Conservation (phyloP, 169 alveolate genomes). For the Cryptosporidium canis region DNA sequence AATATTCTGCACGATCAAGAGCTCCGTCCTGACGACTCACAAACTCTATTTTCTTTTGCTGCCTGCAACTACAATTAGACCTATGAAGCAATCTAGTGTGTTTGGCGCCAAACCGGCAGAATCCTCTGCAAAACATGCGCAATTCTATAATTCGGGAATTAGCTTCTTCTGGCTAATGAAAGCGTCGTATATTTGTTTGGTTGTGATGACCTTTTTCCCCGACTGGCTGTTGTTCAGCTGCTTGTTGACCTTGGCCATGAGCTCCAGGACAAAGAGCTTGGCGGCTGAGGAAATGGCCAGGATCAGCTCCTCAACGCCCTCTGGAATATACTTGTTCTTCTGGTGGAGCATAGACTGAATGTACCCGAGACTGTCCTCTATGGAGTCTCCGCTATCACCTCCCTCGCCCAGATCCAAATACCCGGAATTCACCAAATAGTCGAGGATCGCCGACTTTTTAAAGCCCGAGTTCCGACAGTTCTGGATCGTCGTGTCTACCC, state of each 20-base stretch:
- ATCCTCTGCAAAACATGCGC: not conserved
- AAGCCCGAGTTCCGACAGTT: slow-evolving; percentile 55
- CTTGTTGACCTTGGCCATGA: slow-evolving; percentile 41
- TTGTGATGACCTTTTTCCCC: not conserved
- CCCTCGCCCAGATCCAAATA: slow-evolving; percentile 5
- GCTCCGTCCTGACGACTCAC: not conserved
- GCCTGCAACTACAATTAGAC: not conserved
- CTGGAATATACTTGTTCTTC: slow-evolving; percentile 50
- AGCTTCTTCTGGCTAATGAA: not conserved
- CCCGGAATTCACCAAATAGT: slow-evolving; percentile 48
- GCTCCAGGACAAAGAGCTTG: slow-evolving; percentile 39
- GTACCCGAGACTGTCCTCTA: slow-evolving; percentile 58
- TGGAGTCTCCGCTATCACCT: not conserved
- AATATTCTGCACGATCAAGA: too few relatives aligned
- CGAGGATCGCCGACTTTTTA: slow-evolving; percentile 3
- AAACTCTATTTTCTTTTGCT: not conserved
- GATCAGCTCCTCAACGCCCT: slow-evolving; percentile 23
- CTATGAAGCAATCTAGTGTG: not conserved
- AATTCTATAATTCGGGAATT: slow-evolving; percentile 15
- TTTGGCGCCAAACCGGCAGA: not conserved
- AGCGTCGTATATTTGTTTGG: slow-evolving; percentile 16
- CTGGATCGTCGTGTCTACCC: slow-evolving; percentile 32
- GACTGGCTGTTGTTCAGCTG: not conserved
- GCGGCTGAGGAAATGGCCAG: slow-evolving; percentile 48
- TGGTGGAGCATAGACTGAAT: slow-evolving; percentile 64